Evolutionary conservation across 495 filamentous ascomycete species (phyloP), one percentile per base, ranked within the genome.

Genomic region (Tuber brumale): DNA sequence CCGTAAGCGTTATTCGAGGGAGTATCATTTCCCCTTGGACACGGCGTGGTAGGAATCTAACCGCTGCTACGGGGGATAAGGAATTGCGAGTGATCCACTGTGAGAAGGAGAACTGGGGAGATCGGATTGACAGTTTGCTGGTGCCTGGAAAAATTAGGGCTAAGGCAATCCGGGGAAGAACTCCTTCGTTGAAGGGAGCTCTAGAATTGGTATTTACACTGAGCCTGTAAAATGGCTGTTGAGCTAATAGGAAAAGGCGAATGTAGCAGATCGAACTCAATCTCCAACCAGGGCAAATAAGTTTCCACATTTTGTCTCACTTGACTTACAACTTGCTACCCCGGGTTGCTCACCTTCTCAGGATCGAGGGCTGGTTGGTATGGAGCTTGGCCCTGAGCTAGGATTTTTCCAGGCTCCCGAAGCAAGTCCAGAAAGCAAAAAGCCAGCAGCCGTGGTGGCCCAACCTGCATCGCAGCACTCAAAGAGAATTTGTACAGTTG

Each of bases 1-100:
- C 78, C 71, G 61, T 79, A 57, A 76, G 77, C 21, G 71, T 70
- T n/a, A 75, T 80, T 48, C 73, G 66, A 37, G 37, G 44, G 21
- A 76, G 78, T 46, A 72, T 79, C 44, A 45, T 44, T 27, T 61
- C 48, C 16, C 57, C 72, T 42, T 66, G 71, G 44, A n/a, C 44
- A n/a, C 44, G 39, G 45, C 57, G 27, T 35, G 57, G 57, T 18
- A 66, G 27, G 18, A 66, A 66, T 66, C 14, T 66, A 66, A n/a
- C 27, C 31, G 27, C 57, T 66, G 14, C 27, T 66, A 14, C 57
- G 57, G 57, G 27, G 57, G 4, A 35, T 27, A 31, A 35, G 57
- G 57, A 35, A 18, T 35, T 12, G 19, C 12, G 57, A 7, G 27
- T 35, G 57, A 35, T 35, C 57, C 14, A 12, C 31, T 27, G 12